These are phyloP conservation scores for Aspergillus quadrilineatus DNA, from an alignment of 2,329 filamentous ascomycete genomes.

Conservation along the genomic window DNA sequence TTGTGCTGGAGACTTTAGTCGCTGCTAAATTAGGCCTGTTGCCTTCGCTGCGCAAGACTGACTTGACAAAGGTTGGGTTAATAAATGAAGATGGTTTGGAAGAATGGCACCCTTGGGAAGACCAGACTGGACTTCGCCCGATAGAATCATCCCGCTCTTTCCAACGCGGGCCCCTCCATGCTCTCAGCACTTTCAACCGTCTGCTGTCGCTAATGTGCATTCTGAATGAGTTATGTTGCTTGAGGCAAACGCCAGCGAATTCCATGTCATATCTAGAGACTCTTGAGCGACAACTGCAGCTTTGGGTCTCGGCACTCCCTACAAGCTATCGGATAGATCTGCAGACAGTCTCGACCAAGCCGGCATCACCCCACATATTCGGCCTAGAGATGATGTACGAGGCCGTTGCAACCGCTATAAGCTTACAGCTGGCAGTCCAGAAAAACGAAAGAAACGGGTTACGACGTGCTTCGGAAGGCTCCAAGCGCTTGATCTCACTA, in stretches of 20 bases:
- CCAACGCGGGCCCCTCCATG: slow-evolving; percentile 43
- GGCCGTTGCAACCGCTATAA: slow-evolving; percentile 27
- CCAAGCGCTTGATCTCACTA: slow-evolving; percentile 36
- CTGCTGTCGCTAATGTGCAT: slow-evolving; percentile 43
- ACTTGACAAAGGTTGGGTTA: slow-evolving; percentile 49
- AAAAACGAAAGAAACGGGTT: slow-evolving; percentile 24
- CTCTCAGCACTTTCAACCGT: slow-evolving; percentile 55
- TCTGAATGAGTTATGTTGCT: slow-evolving; percentile 34
- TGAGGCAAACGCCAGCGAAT: slow-evolving; percentile 23
- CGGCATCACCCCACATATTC: slow-evolving; percentile 35
- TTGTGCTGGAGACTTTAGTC: slow-evolving; percentile 54
- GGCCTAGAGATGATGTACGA: slow-evolving; percentile 36
- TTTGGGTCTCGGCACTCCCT: slow-evolving; percentile 33
- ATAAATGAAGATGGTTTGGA: slow-evolving; percentile 67
- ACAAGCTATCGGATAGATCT: slow-evolving; percentile 32
- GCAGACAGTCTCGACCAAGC: slow-evolving; percentile 23
- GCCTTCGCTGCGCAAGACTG: slow-evolving; percentile 51
- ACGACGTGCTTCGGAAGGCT: slow-evolving; percentile 35
- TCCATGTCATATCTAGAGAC: slow-evolving; percentile 29
- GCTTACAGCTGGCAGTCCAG: slow-evolving; percentile 26
- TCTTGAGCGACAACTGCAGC: slow-evolving; percentile 33
- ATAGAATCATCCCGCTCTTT: slow-evolving; percentile 29
- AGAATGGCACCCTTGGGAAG: slow-evolving; percentile 72
- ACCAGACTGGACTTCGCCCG: slow-evolving; percentile 41
- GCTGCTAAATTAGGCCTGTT: slow-evolving; percentile 47